These are phyloP conservation scores for Aspergillus baeticus DNA, from an alignment of 495 filamentous ascomycete species.

Conservation along the genomic window DNA sequence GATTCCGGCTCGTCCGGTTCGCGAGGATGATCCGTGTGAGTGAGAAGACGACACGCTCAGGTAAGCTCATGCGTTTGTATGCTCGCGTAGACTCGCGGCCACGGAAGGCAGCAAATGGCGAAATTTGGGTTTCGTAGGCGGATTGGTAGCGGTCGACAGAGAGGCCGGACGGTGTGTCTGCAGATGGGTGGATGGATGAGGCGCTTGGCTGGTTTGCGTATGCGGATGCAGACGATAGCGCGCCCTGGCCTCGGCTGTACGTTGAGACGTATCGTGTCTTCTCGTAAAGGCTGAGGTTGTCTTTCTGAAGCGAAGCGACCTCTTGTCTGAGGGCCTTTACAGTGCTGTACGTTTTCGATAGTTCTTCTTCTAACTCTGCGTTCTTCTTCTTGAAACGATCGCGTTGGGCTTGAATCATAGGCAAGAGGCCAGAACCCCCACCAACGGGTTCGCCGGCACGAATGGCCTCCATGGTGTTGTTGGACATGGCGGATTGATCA, in stretches of 20 bases:
- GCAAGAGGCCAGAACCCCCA: constrained; percentile 85
- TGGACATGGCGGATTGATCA: constrained; percentile 55
- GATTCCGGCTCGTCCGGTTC: constrained; percentile 82
- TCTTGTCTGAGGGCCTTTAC: constrained; percentile 89
- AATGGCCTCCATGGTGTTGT: constrained; percentile 54
- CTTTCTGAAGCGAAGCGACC: constrained; percentile 87
- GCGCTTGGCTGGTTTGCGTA: constrained; percentile 74
- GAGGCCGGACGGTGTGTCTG: constrained; percentile 59
- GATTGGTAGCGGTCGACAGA: constrained; percentile 85
- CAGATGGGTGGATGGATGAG: constrained; percentile 62
- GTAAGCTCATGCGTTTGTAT: constrained; percentile 91
- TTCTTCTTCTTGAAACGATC: constrained; percentile 99
- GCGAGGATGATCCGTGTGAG: constrained; percentile 88
- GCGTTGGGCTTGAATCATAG: constrained; percentile 97
- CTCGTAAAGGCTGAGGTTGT: constrained; percentile 96
- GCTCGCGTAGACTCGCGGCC: constrained; percentile 88
- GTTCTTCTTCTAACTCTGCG: constrained; percentile 83
- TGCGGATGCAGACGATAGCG: constrained; percentile 68
- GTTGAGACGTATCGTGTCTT: constrained; percentile 96
- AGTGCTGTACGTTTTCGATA: constrained; percentile 75
- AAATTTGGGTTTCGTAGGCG: constrained; percentile 92
- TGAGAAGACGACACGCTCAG: constrained; percentile 86
- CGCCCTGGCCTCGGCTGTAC: constrained; percentile 68
- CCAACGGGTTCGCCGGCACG: constrained; percentile 71
- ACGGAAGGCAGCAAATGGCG: constrained; percentile 91